phyloP scores from a whole-genome alignment of 1,284 basidiomycete genomes.

The Peniophora sp. region DNA sequence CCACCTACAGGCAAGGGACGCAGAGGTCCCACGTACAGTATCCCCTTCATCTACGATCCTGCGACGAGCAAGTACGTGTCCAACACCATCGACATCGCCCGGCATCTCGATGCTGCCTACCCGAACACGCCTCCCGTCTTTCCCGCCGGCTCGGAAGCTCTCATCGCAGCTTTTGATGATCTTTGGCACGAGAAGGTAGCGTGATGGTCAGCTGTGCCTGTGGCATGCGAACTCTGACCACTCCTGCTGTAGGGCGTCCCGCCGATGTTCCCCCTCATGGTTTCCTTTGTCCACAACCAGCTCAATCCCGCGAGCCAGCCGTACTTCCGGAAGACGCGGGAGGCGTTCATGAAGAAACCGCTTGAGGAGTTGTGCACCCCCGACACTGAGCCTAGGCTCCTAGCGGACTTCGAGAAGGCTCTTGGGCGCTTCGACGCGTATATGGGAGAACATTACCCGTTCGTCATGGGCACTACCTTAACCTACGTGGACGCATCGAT shows the following conservation, averaged over 20 bases:
- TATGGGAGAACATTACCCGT: slow-evolving; percentile 13
- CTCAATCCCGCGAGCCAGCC: slow-evolving; percentile 21
- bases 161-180: slow-evolving; percentile 17
- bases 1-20: slow-evolving; percentile 16
- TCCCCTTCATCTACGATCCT: slow-evolving; percentile 29
- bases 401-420: slow-evolving; percentile 16
- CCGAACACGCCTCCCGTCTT: slow-evolving; percentile 19
- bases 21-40: slow-evolving; percentile 26
- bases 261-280: slow-evolving; percentile 3
- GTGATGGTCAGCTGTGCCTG: too few species aligned
- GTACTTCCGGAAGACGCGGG: slow-evolving; percentile 24
- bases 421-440: slow-evolving; percentile 16
- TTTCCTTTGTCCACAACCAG: slow-evolving; percentile 9
- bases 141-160: slow-evolving; percentile 16
- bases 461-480: slow-evolving; percentile 26
- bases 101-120: slow-evolving; percentile 28
- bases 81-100: slow-evolving; percentile 29
- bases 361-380: slow-evolving; percentile 19
- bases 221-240: too few species aligned
- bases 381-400: slow-evolving; percentile 9
- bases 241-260: not conserved
- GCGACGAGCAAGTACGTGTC: slow-evolving; percentile 18
- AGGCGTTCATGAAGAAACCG: slow-evolving; percentile 18
- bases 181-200: slow-evolving; percentile 5
- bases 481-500: slow-evolving; percentile 27